Evolutionary conservation across 2,329 filamentous ascomycete genomes (phyloP), one percentile per base, ranked within the genome.

Genomic region (Plenodomus tracheiphilus): DNA sequence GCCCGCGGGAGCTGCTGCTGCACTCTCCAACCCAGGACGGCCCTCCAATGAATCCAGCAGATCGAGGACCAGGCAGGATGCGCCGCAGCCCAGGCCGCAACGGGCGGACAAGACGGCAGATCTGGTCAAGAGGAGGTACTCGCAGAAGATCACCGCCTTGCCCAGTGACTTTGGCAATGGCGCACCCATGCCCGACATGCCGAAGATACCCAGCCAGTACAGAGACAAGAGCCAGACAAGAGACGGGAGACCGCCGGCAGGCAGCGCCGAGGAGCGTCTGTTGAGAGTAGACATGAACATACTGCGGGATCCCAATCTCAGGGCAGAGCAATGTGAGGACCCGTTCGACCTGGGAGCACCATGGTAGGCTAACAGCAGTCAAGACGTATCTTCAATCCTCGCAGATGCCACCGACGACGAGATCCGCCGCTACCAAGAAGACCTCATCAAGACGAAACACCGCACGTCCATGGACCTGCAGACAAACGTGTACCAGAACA

Each of bases 401-500:
- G 85, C 88, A 65, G 91, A 96, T 69, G 91, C 92, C 8, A 89
- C 88, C 3, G 92, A 96, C 62, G 85, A 89, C 54, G 90, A 96
- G 58, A 95, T 97, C 51, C 84, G 84, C 57, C 86, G 88, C 43
- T 97, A 88, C 69, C 89, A 96, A 69, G 79, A 83, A 41, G 85
- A 85, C 18, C 78, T 97, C 37, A 85, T 85, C 56, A 87, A 87
- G 62, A 79, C 94, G 47, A 93, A 93, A 73, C 82, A 82, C 58
- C 84, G 89, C 47, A 91, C 91, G 8, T 87, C 88, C 4, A 81
- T 85, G 41, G 92, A 97, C 62, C 79, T 99, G 18, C 93, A 97
- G 73, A 90, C 95, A 68, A 97, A 92, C 74, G 88, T 99, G 42
- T 93, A 96, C 74, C 92, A 97, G 72, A 99, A 99, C 73, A 86